Percentiles rank a stretch among this genome's conserved stretches.
These are phyloP conservation scores for Sordariomycetes sp. DNA, from an alignment of 2,329 filamentous ascomycete genomes.

Conservation along the genomic window DNA sequence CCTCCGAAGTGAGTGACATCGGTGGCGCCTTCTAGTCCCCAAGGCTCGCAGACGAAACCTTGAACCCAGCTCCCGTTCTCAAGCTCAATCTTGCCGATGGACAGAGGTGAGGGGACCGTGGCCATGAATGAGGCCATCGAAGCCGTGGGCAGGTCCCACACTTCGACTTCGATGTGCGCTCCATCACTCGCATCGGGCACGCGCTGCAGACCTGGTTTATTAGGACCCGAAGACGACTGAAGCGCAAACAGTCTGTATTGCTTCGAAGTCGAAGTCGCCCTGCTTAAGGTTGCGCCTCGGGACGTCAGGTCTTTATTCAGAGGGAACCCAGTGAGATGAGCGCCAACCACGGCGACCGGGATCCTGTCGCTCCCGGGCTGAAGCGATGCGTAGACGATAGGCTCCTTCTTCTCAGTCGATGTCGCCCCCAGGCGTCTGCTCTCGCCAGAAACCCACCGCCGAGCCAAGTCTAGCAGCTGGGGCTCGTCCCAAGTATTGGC, in stretches of 20 bases:
- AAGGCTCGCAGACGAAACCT: conserved; percentile 27
- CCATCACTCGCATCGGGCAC: conserved; percentile 11
- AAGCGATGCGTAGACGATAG: too few relatives aligned
- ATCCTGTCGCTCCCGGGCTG: too few relatives aligned
- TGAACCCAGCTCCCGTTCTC: conserved; percentile 20
- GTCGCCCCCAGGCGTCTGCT: conserved; percentile 18
- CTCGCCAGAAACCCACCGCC: conserved; percentile 15
- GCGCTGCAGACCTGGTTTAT: conserved; percentile 22
- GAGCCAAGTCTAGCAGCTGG: conserved; percentile 16
- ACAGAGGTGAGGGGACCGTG: conserved; percentile 22
- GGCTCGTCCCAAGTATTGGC: conserved; percentile 24
- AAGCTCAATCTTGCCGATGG: conserved; percentile 24
- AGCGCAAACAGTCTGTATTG: conserved; percentile 20
- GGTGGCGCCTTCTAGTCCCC: conserved; percentile 16
- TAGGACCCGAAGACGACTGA: conserved; percentile 7
- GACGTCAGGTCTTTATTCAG: conserved; percentile 22
- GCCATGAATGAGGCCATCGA: conserved; percentile 19
- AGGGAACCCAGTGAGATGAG: conserved; percentile 22
- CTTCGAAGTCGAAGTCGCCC: conserved; percentile 16
- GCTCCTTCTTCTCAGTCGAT: conserved; percentile 4
- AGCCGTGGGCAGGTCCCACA: conserved; percentile 21
- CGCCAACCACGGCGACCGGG: conserved; percentile 22
- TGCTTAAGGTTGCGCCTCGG: conserved; percentile 15
- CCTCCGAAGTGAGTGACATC: conserved; percentile 22
- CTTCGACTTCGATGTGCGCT: conserved; percentile 20